Percentiles rank a stretch among this genome's conserved stretches.
These are phyloP conservation scores for Vanrija sp. DNA, from an alignment of 1,284 basidiomycete species.

Conservation along the genomic window DNA sequence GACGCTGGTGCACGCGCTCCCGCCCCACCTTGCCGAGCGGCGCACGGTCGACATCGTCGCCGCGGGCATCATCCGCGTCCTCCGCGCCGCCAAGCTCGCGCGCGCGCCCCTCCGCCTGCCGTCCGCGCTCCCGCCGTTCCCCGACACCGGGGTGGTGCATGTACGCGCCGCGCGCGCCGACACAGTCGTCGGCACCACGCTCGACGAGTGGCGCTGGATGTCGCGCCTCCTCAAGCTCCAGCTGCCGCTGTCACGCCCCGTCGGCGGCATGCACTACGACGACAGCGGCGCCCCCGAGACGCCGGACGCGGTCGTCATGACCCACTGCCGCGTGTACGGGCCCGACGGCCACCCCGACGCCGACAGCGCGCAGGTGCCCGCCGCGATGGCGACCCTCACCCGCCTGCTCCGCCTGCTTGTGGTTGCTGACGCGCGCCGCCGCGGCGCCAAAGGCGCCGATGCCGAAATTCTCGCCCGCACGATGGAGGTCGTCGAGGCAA, in stretches of 20 bases:
- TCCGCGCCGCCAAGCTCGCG: background rate
- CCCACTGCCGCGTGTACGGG: background rate
- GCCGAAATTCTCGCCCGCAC: background rate
- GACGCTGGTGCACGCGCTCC: background rate
- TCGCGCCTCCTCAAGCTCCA: background rate
- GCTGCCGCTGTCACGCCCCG: background rate
- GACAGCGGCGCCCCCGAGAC: background rate
- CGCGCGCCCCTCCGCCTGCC: background rate
- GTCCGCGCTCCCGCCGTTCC: background rate
- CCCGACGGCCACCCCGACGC: background rate
- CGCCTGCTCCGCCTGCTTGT: background rate
- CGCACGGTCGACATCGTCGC: constrained; percentile 9
- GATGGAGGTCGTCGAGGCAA: background rate
- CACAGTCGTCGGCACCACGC: background rate
- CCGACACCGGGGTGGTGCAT: background rate
- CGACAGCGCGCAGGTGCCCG: background rate
- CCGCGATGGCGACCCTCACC: background rate
- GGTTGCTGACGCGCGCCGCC: background rate
- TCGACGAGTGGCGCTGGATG: background rate
- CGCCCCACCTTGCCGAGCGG: background rate
- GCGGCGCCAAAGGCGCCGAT: background rate
- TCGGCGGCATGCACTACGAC: background rate
- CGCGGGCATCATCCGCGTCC: constrained; percentile 1
- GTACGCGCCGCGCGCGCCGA: background rate
- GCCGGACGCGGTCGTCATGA: background rate